phyloP scores from a whole-genome alignment of 2,329 filamentous ascomycete genomes.

The Fusarium annulatum region DNA sequence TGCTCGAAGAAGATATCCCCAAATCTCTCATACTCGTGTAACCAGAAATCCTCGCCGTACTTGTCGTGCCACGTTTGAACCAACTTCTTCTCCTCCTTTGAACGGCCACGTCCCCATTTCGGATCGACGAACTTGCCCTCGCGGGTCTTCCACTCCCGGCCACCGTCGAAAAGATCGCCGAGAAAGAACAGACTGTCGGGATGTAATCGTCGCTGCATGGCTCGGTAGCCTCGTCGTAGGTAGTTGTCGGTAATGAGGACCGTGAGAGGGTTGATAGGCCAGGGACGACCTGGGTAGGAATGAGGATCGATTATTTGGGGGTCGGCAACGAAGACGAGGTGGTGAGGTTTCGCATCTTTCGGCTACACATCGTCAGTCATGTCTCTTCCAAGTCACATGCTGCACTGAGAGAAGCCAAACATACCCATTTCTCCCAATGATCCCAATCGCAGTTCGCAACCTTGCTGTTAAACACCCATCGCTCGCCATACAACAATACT shows the following conservation, averaged over 20 bases:
- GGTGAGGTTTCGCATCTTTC: constrained; percentile 80
- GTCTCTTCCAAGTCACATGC: neutral
- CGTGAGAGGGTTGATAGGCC: constrained; percentile 66
- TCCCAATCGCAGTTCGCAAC: constrained; percentile 83
- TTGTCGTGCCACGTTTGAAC: constrained; percentile 76
- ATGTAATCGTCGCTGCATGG: constrained; percentile 78
- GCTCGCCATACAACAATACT: constrained; percentile 86
- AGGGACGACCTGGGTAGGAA: constrained; percentile 86
- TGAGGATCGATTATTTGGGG: constrained; percentile 94
- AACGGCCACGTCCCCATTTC: constrained; percentile 65
- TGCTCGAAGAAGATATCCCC: constrained; percentile 83
- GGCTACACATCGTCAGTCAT: constrained; percentile 67
- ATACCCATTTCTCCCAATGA: constrained; percentile 93
- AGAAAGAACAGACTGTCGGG: constrained; percentile 92
- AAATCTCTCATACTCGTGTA: constrained; percentile 87
- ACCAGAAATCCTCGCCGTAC: constrained; percentile 87
- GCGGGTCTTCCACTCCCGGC: constrained; percentile 89
- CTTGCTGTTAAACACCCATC: constrained; percentile 77
- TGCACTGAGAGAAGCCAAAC: constrained; percentile 38
- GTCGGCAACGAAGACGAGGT: constrained; percentile 85
- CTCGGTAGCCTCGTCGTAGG: constrained; percentile 82
- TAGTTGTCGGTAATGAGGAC: constrained; percentile 85
- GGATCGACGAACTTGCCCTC: constrained; percentile 69
- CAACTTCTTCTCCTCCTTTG: constrained; percentile 62
- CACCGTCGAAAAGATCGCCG: constrained; percentile 95